Base-by-base conservation (phyloP, 2,329 filamentous ascomycete genomes). In the Pseudopithomyces chartarum region DNA sequence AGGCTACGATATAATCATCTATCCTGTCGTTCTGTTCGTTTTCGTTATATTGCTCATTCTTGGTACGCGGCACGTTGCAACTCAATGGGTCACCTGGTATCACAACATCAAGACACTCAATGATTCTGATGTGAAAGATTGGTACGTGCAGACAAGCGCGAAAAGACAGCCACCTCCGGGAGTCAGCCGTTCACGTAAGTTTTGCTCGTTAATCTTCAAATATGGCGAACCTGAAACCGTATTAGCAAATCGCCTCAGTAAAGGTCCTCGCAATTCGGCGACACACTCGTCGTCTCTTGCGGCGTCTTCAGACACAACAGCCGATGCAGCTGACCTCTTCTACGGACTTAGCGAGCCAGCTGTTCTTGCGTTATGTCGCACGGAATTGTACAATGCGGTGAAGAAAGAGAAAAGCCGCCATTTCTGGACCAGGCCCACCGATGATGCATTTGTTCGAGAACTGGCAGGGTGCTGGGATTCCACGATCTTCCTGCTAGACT, bases 51-150 rank as follows among this genome's bases (percentile, higher is more conserved):
- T 81, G 6, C 76, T 87, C 1, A 62, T 86, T 1, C 63, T 84
- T 19, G 82, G 82, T 10, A 81, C 85, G 56, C 79, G 84, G n/a
- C 75, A 75, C 1, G 79, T 85, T 6, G 81, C 81, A 36, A 81
- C 81, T 20, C 80, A 83, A 60, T 88, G 86, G 86, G 81, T 83
- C 3, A 83, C 79, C 2, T 88, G 85, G 85, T 79, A 81, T 58
- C 71, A 78, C 52, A 79, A 80, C 40, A 80, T 85, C 42, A 78
- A 80, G 46, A 76, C 76, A 6, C 71, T 84, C 26, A 77, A 79
- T 40, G 82, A 84, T 59, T 71, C 75, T n/a, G 80, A 82, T 38
- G 76, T 84, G 7, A 72, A 82, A 32, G 73, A 76, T 13, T 85
- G 82, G 81, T 83, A 81, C 65, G 66, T 75, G 11, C 63, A 73